These are phyloP conservation scores for Yamadazyma spencermartinsiae DNA, from an alignment of 1,139 yeast species.

Conservation along the genomic window DNA sequence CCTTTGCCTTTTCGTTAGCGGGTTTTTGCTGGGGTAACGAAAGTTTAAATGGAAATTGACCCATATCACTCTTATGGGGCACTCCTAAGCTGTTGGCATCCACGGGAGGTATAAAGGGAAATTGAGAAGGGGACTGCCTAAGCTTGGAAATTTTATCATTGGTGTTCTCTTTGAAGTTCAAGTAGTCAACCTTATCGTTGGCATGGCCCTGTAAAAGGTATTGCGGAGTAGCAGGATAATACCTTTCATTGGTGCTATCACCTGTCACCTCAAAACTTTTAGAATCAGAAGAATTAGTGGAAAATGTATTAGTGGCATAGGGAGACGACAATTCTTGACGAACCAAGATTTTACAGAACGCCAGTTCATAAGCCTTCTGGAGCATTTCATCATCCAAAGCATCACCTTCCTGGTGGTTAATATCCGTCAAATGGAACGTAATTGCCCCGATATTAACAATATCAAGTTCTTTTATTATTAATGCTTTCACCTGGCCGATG, in stretches of 20 bases:
- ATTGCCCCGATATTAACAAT: conserved; percentile 41
- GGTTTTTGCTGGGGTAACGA: conserved; percentile 22
- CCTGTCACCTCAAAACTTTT: conserved; percentile 48
- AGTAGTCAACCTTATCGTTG: conserved; percentile 52
- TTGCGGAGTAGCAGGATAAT: conserved; percentile 62
- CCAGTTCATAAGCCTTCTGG: conserved; percentile 29
- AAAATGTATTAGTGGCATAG: conserved; percentile 31
- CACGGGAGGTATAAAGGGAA: conserved; percentile 12
- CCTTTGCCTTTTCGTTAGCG: conserved; percentile 14
- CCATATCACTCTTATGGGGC: conserved; percentile 1
- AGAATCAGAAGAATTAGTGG: conserved; percentile 49
- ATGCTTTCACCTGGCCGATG: conserved; percentile 25
- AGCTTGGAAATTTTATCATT: conserved; percentile 17
- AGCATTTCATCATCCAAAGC: conserved; percentile 51
- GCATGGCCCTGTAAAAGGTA: conserved; percentile 43
- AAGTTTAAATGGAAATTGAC: conserved; percentile 22
- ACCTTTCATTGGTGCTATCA: conserved; percentile 38
- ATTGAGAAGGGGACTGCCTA: conserved; percentile 11
- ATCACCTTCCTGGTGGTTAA: conserved; percentile 63
- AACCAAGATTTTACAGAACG: conserved; percentile 44
- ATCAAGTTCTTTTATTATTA: conserved; percentile 42
- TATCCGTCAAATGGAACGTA: conserved; percentile 70
- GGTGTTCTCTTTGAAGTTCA: conserved; percentile 58
- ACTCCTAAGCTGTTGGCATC: neutral
- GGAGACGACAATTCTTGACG: conserved; percentile 42